Base-by-base conservation (phyloP, 1,284 basidiomycete genomes). In the Microbotryum intermedium region DNA sequence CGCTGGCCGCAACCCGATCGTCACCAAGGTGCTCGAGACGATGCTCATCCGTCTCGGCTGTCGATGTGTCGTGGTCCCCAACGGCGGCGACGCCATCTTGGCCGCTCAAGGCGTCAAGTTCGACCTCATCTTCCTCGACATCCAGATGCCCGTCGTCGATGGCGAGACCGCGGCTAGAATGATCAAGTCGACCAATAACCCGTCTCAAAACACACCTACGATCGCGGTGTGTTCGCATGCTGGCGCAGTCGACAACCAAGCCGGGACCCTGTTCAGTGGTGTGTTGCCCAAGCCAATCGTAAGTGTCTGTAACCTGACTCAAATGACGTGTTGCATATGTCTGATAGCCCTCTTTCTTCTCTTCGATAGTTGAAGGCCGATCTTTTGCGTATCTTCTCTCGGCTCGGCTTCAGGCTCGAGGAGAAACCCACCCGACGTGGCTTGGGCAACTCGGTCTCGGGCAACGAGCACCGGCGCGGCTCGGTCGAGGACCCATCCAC, bases 1-100 rank as follows among this genome's bases (percentile, higher is more conserved):
- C 50, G 95, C 93, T 0, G 95, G 98, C 74, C 92, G 97, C 72
- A 98, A 98, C 72, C 94, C 94, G 1, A 72, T 93, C 70, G 92
- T 90, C 0, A 89, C 87, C 57, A 94, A 92, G 79, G 93, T 97
- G 51, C 85, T 97, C 60, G 93, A 97, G 76, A 95, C 90, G 0
- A 77, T 97, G 51, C 81, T 98, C 53, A 86, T 87, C 60, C 85
- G 92, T 48, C 81, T 97, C 66, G 94, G 94, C 1, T 97, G 92
- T 75, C 85, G 91, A 21, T 92, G 90, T 74, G 86, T 95, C 3
- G 86, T 93, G 7, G 94, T 97, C 23, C 84, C 89, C 55, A 92
- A 98, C 76, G 95, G 94, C 16, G 91, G 92, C 6, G 92, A 95
- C 73, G 94, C 94, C 25, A 91, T 92, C 67, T 86, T 94, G 60